Base-by-base conservation (phyloP, 2,329 filamentous ascomycete genomes). In the Alternaria postmessia region DNA sequence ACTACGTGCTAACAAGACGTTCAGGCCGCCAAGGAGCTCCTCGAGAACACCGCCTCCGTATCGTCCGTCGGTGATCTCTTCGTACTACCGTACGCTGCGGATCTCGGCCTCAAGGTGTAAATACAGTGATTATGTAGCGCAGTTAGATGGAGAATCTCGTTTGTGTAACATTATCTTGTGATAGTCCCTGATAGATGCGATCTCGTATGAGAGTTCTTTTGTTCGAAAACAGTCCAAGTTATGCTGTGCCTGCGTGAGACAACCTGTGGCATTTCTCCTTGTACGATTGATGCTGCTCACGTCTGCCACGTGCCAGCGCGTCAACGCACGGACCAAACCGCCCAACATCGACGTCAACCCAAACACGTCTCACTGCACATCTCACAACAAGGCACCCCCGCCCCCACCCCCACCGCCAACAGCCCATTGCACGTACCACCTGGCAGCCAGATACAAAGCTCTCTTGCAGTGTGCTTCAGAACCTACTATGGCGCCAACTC, bases 71-170 rank as follows among this genome's bases (percentile, higher is more conserved):
- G 95, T 80, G 95, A 99, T 79, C 87, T 99, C 73, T 91, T 92
- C 81, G 87, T 90, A 74, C 88, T 99, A 78, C 95, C 95, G 59
- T 99, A 90, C 78, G 95, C 93, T 69, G 92, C 94, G 82, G 95
- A 99, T 78, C 86, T 99, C 79, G 96, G 94, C 73, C 87, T 99
- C 78, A 92, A 90, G 80, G 93, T 97, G 87, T 99, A 96, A 87
- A 88, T 82, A 81, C 68, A 70, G 64, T 64, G 55, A 56, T 62
- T 52, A 65, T 61, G 66, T 63, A 63, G 66, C 59, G 63, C 62
- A 67, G 58, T 54, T 69, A 66, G 65, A 67, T 67, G 71, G 61
- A 69, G 69, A 74, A 75, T 71, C 62, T 73, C 65, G 63, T 67
- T 71, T 77, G 70, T 79, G 75, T 78, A 79, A 71, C 77, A 79